Base-by-base conservation (phyloP, 2,329 filamentous ascomycete species). In the Neofusicoccum sp. region DNA sequence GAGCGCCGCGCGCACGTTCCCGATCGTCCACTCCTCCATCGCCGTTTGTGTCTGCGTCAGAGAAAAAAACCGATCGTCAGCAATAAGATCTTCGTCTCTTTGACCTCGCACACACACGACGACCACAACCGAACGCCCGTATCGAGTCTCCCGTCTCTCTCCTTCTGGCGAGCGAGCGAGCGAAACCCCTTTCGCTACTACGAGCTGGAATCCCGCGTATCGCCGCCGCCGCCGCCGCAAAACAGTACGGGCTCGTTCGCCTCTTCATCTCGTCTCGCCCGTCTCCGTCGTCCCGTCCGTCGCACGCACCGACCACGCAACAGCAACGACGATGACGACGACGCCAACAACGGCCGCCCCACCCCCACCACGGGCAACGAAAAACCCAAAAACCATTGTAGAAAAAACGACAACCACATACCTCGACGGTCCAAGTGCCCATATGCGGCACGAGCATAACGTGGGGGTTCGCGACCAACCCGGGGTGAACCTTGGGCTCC, bases 371-470 rank as follows among this genome's bases (percentile, higher is more conserved):
- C 11, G 36, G 36, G 36, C 36, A 40, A 40, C 36, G 36, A 40
- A 40, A 40, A 56, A 38, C 34, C 6, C n/a, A 34, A 24, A 36
- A 36, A 24, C 11, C 12, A 38, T 51, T 16, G 36, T 38, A 14
- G 26, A 28, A 30, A 47, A n/a, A 47, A 30, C 44, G 31, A 28
- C 45, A 34, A 14, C 28, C 26, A 67, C 68, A 64, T 60, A 71
- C 80, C 78, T 89, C 90, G 30, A 86, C 78, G 0, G 89, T 93
- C 82, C 84, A 91, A 0, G 91, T 96, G 0, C 91, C 91, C 89
- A 96, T 90, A 73, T 96, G 91, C 56, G 91, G 91, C 36, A 96
- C 77, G 30, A 96, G 79, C 67, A 93, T 79, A 24, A 90, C 89
- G 66, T 85, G 83, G 2, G 85, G 84, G 70, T 93, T 93, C 14